Percentiles rank a stretch among this genome's conserved stretches.
Evolutionary conservation across 2,329 filamentous ascomycete genomes (phyloP).

Genomic region (Colletotrichum spaethianum): DNA sequence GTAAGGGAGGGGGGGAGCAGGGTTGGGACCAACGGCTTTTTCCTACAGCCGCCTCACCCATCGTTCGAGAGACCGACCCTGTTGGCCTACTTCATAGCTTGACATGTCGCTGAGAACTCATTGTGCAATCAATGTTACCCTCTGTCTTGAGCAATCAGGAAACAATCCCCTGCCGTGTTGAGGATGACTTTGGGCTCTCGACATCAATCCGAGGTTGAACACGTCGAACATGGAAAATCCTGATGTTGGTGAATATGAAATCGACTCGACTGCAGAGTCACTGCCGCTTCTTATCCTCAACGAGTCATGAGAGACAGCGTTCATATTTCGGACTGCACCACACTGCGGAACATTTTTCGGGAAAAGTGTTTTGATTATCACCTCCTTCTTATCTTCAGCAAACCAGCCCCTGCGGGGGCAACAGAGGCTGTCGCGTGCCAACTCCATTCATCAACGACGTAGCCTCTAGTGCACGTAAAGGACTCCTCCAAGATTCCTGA

Average conservation of each 20-base stretch:
- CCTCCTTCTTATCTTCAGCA: conserved; percentile 30
- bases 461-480: conserved; percentile 34
- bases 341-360: not conserved
- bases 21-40: not conserved
- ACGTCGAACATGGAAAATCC: not conserved
- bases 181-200: not conserved
- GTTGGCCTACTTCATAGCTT: not conserved
- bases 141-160: not conserved
- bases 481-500: conserved; percentile 19
- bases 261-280: not conserved
- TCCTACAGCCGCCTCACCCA: too few species aligned
- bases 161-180: not conserved
- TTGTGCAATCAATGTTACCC: not conserved
- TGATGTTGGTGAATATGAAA: not conserved
- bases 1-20: too few species aligned
- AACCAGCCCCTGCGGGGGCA: conserved; percentile 1
- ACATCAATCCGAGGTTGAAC: not conserved
- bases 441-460: conserved; percentile 37
- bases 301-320: not conserved
- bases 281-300: not conserved
- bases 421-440: conserved; percentile 18
- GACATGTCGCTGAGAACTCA: not conserved
- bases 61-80: not conserved
- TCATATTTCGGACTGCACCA: not conserved
- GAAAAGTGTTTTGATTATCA: conserved; percentile 38